These are phyloP conservation scores for Fusarium lateritium DNA, from an alignment of 2,329 filamentous ascomycete species.

Conservation along the genomic window DNA sequence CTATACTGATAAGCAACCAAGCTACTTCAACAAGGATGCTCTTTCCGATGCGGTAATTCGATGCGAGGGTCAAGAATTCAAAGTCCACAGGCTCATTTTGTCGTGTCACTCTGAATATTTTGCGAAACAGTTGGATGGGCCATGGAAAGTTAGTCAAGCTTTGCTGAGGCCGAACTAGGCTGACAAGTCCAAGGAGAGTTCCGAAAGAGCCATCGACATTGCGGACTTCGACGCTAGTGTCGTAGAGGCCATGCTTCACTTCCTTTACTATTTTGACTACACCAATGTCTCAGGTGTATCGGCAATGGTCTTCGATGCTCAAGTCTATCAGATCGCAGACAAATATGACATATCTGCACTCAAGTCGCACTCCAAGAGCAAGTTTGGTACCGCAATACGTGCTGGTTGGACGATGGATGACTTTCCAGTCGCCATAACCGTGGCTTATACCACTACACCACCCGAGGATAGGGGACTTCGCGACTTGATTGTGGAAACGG, in stretches of 20 bases:
- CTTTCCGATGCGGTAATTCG: slow-evolving; percentile 10
- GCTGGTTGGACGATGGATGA: slow-evolving; percentile 4
- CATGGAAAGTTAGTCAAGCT: slow-evolving; percentile 6
- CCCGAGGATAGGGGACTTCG: slow-evolving; percentile 17
- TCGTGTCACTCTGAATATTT: slow-evolving; percentile 15
- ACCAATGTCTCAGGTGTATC: neutral
- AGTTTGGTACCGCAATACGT: neutral
- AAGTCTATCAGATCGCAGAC: slow-evolving; percentile 19
- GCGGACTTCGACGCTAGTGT: slow-evolving; percentile 4
- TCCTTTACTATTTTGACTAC: slow-evolving; percentile 24
- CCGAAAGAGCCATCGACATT: neutral
- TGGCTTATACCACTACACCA: neutral
- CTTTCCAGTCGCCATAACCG: neutral
- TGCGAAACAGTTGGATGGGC: neutral
- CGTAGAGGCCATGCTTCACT: slow-evolving; percentile 20
- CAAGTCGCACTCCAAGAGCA: neutral
- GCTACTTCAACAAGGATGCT: neutral
- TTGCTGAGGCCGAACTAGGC: too few species aligned
- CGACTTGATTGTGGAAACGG: neutral
- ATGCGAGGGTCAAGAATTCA: neutral
- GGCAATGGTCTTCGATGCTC: slow-evolving; percentile 16
- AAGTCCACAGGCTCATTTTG: neutral
- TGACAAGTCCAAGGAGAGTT: slow-evolving; percentile 7
- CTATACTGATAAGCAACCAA: neutral
- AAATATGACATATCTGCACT: slow-evolving; percentile 13